Evolutionary conservation across 768 basidiomycete genomes (phyloP).

Genomic region (Clathrus columnatus): DNA sequence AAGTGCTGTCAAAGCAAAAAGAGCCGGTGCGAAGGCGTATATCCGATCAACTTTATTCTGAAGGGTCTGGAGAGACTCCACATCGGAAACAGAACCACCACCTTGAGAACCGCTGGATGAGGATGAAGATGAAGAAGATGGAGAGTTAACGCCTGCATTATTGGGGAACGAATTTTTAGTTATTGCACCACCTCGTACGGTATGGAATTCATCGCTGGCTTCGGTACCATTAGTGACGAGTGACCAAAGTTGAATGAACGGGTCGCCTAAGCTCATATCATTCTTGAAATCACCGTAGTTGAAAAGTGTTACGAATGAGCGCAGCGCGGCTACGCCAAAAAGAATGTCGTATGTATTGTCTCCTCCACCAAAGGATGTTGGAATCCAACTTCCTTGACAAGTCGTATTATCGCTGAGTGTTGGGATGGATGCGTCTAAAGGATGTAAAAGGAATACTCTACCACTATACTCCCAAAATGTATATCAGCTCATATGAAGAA

Average conservation of each 20-base stretch:
- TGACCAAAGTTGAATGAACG: slow-evolving; percentile 68
- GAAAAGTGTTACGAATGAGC: slow-evolving; percentile 74
- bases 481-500: slow-evolving; percentile 8
- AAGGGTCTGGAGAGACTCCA: slow-evolving; percentile 49
- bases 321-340: slow-evolving; percentile 74
- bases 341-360: slow-evolving; percentile 66
- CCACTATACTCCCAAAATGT: slow-evolving; percentile 34
- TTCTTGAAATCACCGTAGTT: slow-evolving; percentile 59
- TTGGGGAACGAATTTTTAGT: slow-evolving; percentile 62
- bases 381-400: slow-evolving; percentile 73
- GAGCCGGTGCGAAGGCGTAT: slow-evolving; percentile 56
- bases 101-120: slow-evolving; percentile 29
- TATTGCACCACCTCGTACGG: slow-evolving; percentile 54
- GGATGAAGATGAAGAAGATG: neutral
- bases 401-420: slow-evolving; percentile 32
- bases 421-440: slow-evolving; percentile 59
- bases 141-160: slow-evolving; percentile 24
- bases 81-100: slow-evolving; percentile 31
- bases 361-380: slow-evolving; percentile 48
- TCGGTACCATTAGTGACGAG: slow-evolving; percentile 53
- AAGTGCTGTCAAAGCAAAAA: slow-evolving; percentile 68
- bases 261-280: slow-evolving; percentile 63
- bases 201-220: slow-evolving; percentile 65
- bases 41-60: slow-evolving; percentile 58
- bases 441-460: slow-evolving; percentile 70